Conservation (phyloP, 2,329 filamentous ascomycete genomes). For the Scedosporium dehoogii region DNA sequence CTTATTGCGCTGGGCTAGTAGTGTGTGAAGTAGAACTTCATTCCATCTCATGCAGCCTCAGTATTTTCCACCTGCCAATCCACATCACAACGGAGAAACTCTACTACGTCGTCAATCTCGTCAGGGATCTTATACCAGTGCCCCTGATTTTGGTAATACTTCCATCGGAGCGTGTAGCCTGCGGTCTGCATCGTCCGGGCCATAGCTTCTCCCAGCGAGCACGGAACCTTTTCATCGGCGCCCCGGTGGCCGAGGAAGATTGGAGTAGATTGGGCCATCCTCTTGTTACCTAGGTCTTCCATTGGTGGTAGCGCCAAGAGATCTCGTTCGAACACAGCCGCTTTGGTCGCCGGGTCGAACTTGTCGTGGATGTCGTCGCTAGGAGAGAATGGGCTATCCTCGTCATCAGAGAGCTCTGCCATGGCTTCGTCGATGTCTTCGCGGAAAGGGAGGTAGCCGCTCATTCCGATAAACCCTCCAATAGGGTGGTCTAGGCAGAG, state of each 20-base stretch:
- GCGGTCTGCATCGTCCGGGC: slow-evolving; percentile 8
- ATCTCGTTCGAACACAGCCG: too few species aligned
- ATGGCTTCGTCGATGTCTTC: slow-evolving; percentile 21
- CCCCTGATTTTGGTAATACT: slow-evolving; percentile 27
- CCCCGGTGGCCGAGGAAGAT: too few species aligned
- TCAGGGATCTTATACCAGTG: slow-evolving; percentile 40
- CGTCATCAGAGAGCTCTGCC: slow-evolving; percentile 10
- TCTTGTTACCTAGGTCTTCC: too few species aligned
- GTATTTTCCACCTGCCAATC: not conserved
- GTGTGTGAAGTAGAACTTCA: not conserved
- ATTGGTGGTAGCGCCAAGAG: too few species aligned
- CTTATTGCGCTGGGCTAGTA: not conserved
- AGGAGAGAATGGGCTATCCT: slow-evolving; percentile 14
- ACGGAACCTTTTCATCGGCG: too few species aligned
- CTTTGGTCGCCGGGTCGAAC: too few species aligned
- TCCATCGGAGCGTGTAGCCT: slow-evolving; percentile 26
- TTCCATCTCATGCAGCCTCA: not conserved
- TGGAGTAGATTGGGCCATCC: too few species aligned
- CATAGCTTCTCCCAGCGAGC: too few species aligned
- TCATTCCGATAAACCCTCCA: slow-evolving; percentile 36
- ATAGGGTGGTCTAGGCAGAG: slow-evolving; percentile 26
- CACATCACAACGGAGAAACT: not conserved
- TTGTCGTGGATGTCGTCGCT: too few species aligned
- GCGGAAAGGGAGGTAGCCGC: slow-evolving; percentile 33
- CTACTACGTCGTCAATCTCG: slow-evolving; percentile 33